Conservation (phyloP, 148 eudicot genomes). For the Rheum nobile region DNA sequence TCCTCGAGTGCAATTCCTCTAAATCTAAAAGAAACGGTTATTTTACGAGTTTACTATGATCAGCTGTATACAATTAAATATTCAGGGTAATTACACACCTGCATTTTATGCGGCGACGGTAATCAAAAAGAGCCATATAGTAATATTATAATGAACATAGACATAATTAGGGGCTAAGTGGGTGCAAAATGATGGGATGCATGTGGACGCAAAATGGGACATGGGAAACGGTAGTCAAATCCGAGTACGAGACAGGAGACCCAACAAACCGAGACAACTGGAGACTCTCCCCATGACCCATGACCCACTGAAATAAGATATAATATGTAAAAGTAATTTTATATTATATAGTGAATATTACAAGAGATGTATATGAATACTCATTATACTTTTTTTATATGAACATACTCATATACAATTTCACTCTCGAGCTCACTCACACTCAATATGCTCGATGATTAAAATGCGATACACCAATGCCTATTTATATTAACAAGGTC, state of each 20-base stretch:
- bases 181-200: neutral
- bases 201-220: neutral
- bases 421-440: too few species aligned
- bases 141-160: neutral
- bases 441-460: too few species aligned
- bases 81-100: neutral
- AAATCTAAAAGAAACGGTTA: neutral
- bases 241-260: neutral
- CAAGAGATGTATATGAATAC: too few species aligned
- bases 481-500: too few species aligned
- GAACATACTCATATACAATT: too few species aligned
- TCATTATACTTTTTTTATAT: too few species aligned
- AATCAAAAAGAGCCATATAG: neutral
- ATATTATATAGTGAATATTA: too few species aligned
- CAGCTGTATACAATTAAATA: neutral
- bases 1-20: neutral
- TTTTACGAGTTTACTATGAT: neutral
- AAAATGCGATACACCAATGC: too few species aligned
- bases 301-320: too few species aligned
- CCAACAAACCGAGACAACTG: neutral
- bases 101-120: neutral
- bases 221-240: neutral
- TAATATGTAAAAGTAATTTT: too few species aligned
- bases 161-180: neutral
- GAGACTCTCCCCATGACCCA: too few species aligned